Base-by-base conservation (phyloP, 495 filamentous ascomycete genomes). In the Hypoxylon lienhwacheense region DNA sequence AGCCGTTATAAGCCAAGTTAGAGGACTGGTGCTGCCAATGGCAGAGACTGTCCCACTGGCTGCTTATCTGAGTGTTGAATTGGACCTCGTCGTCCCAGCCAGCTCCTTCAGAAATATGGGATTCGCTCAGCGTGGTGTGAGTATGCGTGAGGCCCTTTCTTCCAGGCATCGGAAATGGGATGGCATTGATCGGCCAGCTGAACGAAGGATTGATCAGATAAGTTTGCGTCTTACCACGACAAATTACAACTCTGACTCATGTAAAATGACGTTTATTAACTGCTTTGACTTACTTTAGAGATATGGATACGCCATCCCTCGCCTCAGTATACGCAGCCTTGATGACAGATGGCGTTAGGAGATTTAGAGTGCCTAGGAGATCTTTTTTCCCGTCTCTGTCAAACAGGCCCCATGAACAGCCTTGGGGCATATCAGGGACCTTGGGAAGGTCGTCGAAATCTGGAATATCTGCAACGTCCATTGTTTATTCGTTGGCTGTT, bases 31-130 rank as follows among this genome's bases (percentile, higher is more conserved):
- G 77, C 43, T 74, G 64, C 63, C 74, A 70, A 67, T 89, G 86
- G 37, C 84, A 73, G n/a, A 90, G 75, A 14, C 85, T 84, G 61
- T 91, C 88, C 88, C 88, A 90, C 68, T 92, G 88, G 2, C 83
- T 86, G 19, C 81, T 81, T 58, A 81, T 80, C 63, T 91, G 87
- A 0, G 87, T 89, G 66, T 91, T 91, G 67, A 90, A 77, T 19
- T 79, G 76, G 51, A 88, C 84, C 49, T 86, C 75, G 41, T 77
- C 74, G 34, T 77, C 74, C 59, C 65, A 74, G 24, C 71, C 73
- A 5, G 47, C 41, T 10, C 47, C 41, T 17, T 65, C 32, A 7
- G 59, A 64, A 54, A 72, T 54, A 15, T 64, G 66, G 8, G 52
- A 6, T 12, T 74, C 75, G 11, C 69, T 53, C 19, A 84, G 60